Percentiles rank a stretch among this genome's conserved stretches.
phyloP scores from a whole-genome alignment of 306 rosid species.

The Vigna reflexopilosa region DNA sequence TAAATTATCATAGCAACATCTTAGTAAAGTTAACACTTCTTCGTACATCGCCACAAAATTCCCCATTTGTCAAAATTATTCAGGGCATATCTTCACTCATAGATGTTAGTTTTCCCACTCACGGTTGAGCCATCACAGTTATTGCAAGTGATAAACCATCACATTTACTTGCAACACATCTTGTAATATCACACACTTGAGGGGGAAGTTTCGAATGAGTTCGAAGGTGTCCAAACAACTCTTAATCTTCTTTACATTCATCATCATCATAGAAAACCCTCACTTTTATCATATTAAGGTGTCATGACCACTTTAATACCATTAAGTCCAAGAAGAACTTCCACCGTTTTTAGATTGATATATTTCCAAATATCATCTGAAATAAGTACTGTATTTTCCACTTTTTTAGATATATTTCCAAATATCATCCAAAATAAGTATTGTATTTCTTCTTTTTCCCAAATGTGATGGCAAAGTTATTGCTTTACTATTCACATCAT shows the following conservation, averaged over 20 bases:
- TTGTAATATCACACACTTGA: not conserved
- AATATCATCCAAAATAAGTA: no score
- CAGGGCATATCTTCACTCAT: not conserved
- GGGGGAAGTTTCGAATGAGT: not conserved
- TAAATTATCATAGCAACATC: not conserved
- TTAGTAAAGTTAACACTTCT: not conserved
- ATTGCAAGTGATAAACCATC: conserved; percentile 36
- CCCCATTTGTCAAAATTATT: not conserved
- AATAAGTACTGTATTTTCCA: not conserved
- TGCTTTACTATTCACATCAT: no score
- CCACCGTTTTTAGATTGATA: no score
- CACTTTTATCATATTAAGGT: not conserved
- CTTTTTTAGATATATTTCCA: no score
- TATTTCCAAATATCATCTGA: no score
- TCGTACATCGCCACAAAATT: not conserved
- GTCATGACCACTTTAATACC: no score
- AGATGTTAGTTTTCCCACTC: not conserved
- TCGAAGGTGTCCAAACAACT: conserved; percentile 30
- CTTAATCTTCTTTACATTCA: not conserved
- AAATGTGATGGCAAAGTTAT: no score
- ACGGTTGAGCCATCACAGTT: conserved; percentile 21
- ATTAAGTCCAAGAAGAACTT: no score
- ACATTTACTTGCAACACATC: not conserved
- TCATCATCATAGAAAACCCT: fast-evolving
- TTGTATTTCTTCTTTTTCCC: no score